Evolutionary conservation across 2,329 filamentous ascomycete species (phyloP).

Genomic region (Alternaria brassicae): DNA sequence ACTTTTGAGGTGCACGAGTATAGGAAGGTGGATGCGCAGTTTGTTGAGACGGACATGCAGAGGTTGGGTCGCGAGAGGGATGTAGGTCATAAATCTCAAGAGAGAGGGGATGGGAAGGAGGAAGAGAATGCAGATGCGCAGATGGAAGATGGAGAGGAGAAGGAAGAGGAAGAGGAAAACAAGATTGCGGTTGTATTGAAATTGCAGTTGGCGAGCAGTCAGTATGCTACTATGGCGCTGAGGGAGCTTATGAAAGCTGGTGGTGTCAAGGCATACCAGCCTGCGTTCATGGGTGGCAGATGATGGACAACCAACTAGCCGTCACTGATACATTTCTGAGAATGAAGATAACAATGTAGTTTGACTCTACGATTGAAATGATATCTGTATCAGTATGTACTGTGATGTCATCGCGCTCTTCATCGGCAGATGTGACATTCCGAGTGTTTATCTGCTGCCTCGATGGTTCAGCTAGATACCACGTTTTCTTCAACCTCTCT

Average conservation of each 20-base stretch:
- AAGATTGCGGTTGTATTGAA: conserved; percentile 75
- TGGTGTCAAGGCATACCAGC: conserved; percentile 67
- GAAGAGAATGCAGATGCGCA: conserved; percentile 15
- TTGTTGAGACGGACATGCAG: conserved; percentile 88
- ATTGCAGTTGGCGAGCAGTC: conserved; percentile 77
- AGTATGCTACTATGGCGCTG: conserved; percentile 85
- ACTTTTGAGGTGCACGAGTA: conserved; percentile 76
- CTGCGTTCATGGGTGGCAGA: conserved; percentile 64
- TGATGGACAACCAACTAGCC: background rate
- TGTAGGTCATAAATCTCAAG: conserved; percentile 51
- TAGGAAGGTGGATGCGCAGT: conserved; percentile 74
- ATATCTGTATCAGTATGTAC: background rate
- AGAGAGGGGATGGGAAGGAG: conserved; percentile 28
- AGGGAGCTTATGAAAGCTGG: conserved; percentile 77
- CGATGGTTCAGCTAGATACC: background rate
- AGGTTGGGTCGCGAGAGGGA: conserved; percentile 59
- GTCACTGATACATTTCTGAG: background rate
- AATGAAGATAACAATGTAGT: background rate
- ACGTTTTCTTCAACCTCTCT: background rate
- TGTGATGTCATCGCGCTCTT: background rate
- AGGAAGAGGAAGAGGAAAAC: conserved; percentile 32
- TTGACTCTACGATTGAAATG: background rate
- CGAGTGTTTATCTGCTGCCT: background rate
- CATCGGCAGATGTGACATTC: background rate
- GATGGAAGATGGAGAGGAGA: conserved; percentile 34